These are phyloP conservation scores for Kodamaea plutei DNA, from an alignment of 1,139 yeast genomes.

Conservation along the genomic window DNA sequence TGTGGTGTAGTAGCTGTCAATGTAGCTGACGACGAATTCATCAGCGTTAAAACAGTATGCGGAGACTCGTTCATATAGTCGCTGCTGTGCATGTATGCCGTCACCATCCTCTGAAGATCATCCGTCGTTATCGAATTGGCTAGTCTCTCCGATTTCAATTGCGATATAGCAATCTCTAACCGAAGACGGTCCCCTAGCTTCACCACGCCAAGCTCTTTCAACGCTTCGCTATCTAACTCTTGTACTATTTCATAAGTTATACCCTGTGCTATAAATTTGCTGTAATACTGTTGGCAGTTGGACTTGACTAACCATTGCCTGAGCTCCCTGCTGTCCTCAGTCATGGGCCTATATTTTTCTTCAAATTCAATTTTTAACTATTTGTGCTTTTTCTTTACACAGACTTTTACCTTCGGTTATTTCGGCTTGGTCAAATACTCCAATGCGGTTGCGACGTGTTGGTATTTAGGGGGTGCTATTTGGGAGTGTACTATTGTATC, in stretches of 20 bases:
- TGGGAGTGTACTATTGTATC: background rate
- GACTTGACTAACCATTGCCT: conserved; percentile 35
- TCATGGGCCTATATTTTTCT: background rate
- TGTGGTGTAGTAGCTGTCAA: background rate
- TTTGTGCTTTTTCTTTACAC: background rate
- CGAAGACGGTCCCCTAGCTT: conserved; percentile 81
- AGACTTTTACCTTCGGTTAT: too few species aligned
- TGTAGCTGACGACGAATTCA: too few species aligned
- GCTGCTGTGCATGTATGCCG: conserved; percentile 14
- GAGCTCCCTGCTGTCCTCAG: conserved; percentile 18
- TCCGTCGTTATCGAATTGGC: conserved; percentile 29
- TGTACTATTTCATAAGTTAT: conserved; percentile 57
- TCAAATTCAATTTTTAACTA: background rate
- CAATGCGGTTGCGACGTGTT: background rate
- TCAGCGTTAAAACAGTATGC: background rate
- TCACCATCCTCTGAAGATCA: conserved; percentile 26
- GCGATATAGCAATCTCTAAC: conserved; percentile 51
- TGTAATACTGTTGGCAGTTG: conserved; percentile 35
- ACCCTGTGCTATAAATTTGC: conserved; percentile 43
- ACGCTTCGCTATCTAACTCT: conserved; percentile 63
- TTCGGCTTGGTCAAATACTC: too few species aligned
- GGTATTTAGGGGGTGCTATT: background rate
- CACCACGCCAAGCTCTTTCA: conserved; percentile 69
- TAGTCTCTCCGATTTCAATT: conserved; percentile 37
- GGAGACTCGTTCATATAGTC: conserved; percentile 3